Base-by-base conservation (phyloP, 2,329 filamentous ascomycete genomes). In the Penicillium griseofulvum region DNA sequence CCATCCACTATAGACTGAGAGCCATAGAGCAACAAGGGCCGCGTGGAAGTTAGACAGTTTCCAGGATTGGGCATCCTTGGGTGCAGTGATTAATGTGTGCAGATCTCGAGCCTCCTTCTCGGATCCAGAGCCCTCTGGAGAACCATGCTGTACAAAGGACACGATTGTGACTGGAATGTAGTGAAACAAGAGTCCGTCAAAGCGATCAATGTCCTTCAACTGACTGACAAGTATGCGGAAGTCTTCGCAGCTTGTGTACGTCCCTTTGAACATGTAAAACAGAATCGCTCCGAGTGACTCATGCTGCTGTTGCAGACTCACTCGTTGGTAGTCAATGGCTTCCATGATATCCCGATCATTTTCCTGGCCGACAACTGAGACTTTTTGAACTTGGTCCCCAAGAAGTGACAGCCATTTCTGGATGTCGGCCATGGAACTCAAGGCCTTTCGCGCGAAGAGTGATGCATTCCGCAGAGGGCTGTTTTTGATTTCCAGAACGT, bases 1-100 rank as follows among this genome's bases (percentile, higher is more conserved):
- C 80, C 91, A 90, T 3, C 91, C 90, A 62, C 90, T 94, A 74
- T 97, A 97, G 68, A 97, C 91, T 31, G 90, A 87, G 44, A 97
- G 82, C 94, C 94, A 99, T 82, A 90, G 91, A 5, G 88, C 84
- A 52, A 85, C 83, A 12, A 92, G 82, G 4, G 90, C 88, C 43
- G 92, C 90, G 65, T 92, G 88, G 12, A 97, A 81, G 63, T 87
- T 88, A 16, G 87, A 80, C 37, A 96, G 72, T 22, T 82, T 80
- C 89, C 91, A 96, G 16, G 81, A 76, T 39, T 87, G 79, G 56
- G 86, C 84, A 47, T 91, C 88, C 43, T 83, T 78, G 17, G 83
- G 81, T 36, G 83, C 81, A 61, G 87, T 85, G 22, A 97, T 80
- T 34, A 85, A 78, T 14, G 81, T 75, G 68, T 96, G 86, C 1